Evolutionary conservation across 805 yeast species (phyloP), one percentile per base, ranked within the genome.

Genomic region (Sugiyamaella americana): DNA sequence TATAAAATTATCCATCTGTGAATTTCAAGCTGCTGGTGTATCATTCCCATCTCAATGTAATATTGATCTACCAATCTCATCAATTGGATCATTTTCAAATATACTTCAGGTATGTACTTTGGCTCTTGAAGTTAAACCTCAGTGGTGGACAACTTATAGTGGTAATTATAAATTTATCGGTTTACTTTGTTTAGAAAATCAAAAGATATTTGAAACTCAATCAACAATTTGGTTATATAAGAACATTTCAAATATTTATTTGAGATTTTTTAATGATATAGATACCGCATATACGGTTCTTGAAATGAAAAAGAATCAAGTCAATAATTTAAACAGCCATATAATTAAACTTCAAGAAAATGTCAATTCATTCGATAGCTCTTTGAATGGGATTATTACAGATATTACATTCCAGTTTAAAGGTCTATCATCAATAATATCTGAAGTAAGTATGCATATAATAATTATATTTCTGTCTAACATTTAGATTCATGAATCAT

Each of bases 71-170:
- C n/a, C n/a, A n/a, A n/a, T n/a, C n/a, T 26, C 13, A 26, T 8
- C 32, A 8, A 26, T 8, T 26, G 37, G 37, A 10, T 13, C 18
- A 10, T 35, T 21, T 6, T 18, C n/a, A 35, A 13, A 10, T 13
- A 17, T 6, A 11, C 18, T 35, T 16, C 5, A 13, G 5, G 20
- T 35, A 2, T 64, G 68, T 46, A 53, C 65, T 1, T 30, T 23
- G 2, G 47, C 40, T 30, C 48, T 64, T 39, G 66, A 57, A 39
- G 24, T 60, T 1, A 46, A 50, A 18, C 52, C 65, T 0, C 84
- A 81, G 53, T 78, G 82, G 73, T 83, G 91, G 91, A 81, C 88
- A 0, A 78, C 82, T 0, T 82, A 74, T 57, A 80, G 80, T 51
- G 87, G 87, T 0, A 75, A 81, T 55, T 81, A 76, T 58, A 70